Percentiles rank a stretch among this genome's conserved stretches.
Evolutionary conservation across 192 early-diverging fungal genomes (phyloP).

Genomic region (Lobulomyces angularis): DNA sequence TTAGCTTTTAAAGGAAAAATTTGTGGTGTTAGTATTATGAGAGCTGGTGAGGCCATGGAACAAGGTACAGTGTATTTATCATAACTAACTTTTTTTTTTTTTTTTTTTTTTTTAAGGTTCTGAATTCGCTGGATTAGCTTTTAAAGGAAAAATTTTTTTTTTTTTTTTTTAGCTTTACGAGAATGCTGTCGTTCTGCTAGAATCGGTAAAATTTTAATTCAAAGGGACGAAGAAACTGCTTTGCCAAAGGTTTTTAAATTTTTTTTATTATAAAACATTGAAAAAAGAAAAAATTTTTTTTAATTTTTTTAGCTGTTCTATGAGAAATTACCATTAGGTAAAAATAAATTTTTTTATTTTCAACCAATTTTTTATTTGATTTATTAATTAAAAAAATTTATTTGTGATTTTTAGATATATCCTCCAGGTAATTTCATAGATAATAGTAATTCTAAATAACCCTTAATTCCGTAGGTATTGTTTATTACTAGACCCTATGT

Average conservation of each 20-base stretch:
- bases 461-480: no score
- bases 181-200: slow-evolving; percentile 63
- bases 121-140: slow-evolving; percentile 59
- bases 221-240: slow-evolving; percentile 88
- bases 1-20: slow-evolving; percentile 73
- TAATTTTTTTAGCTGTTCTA: slow-evolving; percentile 57
- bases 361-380: no score
- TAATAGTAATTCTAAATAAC: no score
- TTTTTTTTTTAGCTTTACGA: no score
- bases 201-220: slow-evolving; percentile 92
- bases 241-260: slow-evolving; percentile 47
- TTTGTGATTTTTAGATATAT: no score
- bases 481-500: slow-evolving; percentile 87
- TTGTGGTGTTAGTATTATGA: slow-evolving; percentile 92
- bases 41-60: slow-evolving; percentile 91
- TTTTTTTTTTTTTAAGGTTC: slow-evolving; percentile 29
- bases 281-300: no score
- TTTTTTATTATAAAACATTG: background rate
- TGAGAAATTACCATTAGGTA: slow-evolving; percentile 81
- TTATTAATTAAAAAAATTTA: no score
- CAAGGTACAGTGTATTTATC: slow-evolving; percentile 37
- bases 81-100: slow-evolving; percentile 11
- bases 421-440: no score
- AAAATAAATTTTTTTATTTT: slow-evolving; percentile 67
- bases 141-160: slow-evolving; percentile 79